Conservation (phyloP, 306 rosid species). For the Mimosa pudica region DNA sequence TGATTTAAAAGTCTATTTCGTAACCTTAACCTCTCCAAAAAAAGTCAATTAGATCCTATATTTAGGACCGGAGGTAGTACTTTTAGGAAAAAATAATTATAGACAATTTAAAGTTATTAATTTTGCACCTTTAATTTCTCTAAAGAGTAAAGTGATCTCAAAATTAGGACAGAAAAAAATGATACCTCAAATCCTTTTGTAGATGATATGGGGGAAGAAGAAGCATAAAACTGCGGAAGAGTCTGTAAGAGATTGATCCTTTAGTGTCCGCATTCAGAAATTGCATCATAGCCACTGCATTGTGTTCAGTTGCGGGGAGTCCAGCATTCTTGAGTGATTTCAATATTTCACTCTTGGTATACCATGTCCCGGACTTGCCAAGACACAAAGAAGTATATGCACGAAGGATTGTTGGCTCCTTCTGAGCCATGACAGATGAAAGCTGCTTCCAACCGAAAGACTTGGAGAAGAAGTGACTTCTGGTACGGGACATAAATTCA, state of each 20-base stretch:
- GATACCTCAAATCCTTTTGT: conserved; percentile 89
- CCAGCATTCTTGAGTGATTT: conserved; percentile 90
- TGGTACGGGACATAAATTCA: conserved; percentile 84
- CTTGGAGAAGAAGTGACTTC: conserved; percentile 90
- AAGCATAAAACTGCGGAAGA: conserved; percentile 95
- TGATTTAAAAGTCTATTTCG: too few species aligned
- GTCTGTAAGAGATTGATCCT: conserved; percentile 91
- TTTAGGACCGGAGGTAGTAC: too few species aligned
- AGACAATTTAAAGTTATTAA: too few species aligned
- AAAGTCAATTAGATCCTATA: too few species aligned
- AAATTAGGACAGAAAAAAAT: too few species aligned
- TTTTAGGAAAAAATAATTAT: too few species aligned
- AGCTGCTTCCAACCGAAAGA: conserved; percentile 98
- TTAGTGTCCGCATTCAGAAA: conserved; percentile 84
- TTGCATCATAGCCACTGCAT: conserved; percentile 93
- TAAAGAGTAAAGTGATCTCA: too few species aligned
- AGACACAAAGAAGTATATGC: conserved; percentile 95
- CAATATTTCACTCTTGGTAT: conserved; percentile 86
- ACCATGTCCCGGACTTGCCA: conserved; percentile 77
- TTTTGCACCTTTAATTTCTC: too few species aligned
- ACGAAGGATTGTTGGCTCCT: conserved; percentile 96
- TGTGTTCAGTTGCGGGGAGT: conserved; percentile 91
- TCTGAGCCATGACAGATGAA: conserved; percentile 86
- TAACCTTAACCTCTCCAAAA: too few species aligned
- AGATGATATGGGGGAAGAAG: conserved; percentile 91